Evolutionary conservation across 768 basidiomycete species (phyloP).

Genomic region (Antrodiella citrinella): DNA sequence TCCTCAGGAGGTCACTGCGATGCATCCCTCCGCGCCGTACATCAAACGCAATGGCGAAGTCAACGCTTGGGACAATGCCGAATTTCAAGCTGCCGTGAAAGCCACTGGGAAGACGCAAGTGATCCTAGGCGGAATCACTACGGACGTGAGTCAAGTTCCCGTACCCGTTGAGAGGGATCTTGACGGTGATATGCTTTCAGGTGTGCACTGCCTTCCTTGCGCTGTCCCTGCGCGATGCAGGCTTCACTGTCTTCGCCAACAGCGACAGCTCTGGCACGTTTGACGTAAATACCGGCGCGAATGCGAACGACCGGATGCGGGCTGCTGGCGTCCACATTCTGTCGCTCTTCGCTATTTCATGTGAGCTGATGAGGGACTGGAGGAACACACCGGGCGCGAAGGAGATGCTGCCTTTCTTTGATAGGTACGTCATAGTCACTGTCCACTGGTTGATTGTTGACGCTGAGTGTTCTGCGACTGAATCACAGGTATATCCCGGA

Average conservation of each 20-base stretch:
- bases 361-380: slow-evolving; percentile 46
- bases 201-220: slow-evolving; percentile 43
- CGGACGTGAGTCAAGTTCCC: slow-evolving; percentile 31
- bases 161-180: background rate
- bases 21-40: slow-evolving; percentile 37
- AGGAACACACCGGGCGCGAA: slow-evolving; percentile 35
- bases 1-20: slow-evolving; percentile 34
- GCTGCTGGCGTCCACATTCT: slow-evolving; percentile 37
- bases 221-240: slow-evolving; percentile 36
- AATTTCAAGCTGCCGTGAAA: slow-evolving; percentile 37
- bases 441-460: no score
- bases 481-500: slow-evolving; percentile 24
- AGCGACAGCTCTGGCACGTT: slow-evolving; percentile 39
- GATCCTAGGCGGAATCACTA: slow-evolving; percentile 42
- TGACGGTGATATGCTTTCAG: slow-evolving; percentile 15
- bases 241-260: slow-evolving; percentile 41
- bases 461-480: background rate
- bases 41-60: slow-evolving; percentile 43
- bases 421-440: slow-evolving; percentile 26
- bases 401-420: slow-evolving; percentile 37
- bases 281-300: slow-evolving; percentile 30
- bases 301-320: slow-evolving; percentile 42
- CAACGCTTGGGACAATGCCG: slow-evolving; percentile 43
- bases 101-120: slow-evolving; percentile 43
- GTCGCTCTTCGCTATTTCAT: slow-evolving; percentile 35